Percentiles rank a stretch among this genome's conserved stretches.
Evolutionary conservation across 2,329 filamentous ascomycete genomes (phyloP).

Genomic region (Cercospora sp.): DNA sequence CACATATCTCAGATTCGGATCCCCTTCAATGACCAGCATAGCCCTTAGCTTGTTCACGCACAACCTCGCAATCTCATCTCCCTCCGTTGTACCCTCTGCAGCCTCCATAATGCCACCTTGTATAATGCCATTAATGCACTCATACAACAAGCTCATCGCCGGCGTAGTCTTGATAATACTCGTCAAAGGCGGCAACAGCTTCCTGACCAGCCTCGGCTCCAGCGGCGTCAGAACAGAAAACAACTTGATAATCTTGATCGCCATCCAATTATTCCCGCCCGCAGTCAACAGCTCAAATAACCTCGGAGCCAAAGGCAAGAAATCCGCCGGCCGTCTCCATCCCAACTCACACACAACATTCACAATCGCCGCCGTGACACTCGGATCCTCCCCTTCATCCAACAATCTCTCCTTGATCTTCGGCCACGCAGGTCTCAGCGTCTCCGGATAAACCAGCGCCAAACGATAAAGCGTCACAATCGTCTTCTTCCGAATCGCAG

Average conservation of each 20-base stretch:
- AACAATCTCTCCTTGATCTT: slow-evolving; percentile 94
- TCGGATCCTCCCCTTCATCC: slow-evolving; percentile 85
- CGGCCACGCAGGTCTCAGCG: slow-evolving; percentile 87
- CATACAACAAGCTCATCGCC: slow-evolving; percentile 96
- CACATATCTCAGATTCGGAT: slow-evolving; percentile 97
- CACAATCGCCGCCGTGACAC: slow-evolving; percentile 91
- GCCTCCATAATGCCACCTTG: slow-evolving; percentile 90
- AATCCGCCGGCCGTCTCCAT: slow-evolving; percentile 91
- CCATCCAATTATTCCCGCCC: slow-evolving; percentile 98
- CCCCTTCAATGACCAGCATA: slow-evolving; percentile 91
- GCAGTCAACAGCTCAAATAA: slow-evolving; percentile 91
- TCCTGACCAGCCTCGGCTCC: slow-evolving; percentile 87
- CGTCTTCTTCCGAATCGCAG: slow-evolving; percentile 89
- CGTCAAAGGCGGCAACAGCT: slow-evolving; percentile 85
- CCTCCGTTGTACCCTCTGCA: slow-evolving; percentile 74
- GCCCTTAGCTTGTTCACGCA: slow-evolving; percentile 91
- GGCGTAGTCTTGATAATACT: slow-evolving; percentile 91
- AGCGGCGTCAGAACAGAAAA: slow-evolving; percentile 93
- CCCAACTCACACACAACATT: slow-evolving; percentile 96
- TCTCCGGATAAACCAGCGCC: slow-evolving; percentile 94
- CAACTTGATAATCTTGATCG: slow-evolving; percentile 97
- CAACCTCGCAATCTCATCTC: slow-evolving; percentile 86
- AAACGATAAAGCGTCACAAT: slow-evolving; percentile 91
- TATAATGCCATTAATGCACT: slow-evolving; percentile 98
- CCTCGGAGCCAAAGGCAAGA: slow-evolving; percentile 84